Percentiles rank a stretch among this genome's conserved stretches.
phyloP scores from a whole-genome alignment of 805 yeast species.

The Zygosaccharomyces bisporus region DNA sequence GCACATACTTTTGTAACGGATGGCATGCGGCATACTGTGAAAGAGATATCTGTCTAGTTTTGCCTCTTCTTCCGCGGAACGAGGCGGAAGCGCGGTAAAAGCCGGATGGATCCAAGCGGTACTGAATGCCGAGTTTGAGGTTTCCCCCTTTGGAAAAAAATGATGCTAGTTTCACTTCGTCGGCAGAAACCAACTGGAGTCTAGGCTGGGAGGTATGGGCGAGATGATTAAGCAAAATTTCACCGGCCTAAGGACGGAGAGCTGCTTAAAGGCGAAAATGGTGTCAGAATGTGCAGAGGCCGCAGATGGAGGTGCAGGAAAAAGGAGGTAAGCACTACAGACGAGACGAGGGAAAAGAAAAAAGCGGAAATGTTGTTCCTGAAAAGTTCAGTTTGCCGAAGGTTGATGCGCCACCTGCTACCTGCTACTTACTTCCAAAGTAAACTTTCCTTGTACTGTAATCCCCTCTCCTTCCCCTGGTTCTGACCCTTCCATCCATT shows the following conservation, averaged over 20 bases:
- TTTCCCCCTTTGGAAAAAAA: background rate
- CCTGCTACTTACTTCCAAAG: conserved; percentile 3
- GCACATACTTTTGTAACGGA: background rate
- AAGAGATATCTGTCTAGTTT: background rate
- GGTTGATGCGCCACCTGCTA: background rate
- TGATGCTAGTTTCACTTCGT: background rate
- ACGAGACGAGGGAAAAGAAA: background rate
- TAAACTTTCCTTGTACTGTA: conserved; percentile 1
- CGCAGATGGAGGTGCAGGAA: background rate
- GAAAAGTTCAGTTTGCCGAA: background rate
- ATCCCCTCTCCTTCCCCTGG: conserved; percentile 1
- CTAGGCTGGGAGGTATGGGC: background rate
- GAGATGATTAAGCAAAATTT: background rate
- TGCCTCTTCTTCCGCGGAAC: no score
- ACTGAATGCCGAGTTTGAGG: no score
- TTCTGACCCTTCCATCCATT: conserved; percentile 5
- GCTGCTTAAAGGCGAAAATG: background rate
- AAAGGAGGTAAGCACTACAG: background rate
- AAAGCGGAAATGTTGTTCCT: background rate
- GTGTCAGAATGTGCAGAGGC: background rate
- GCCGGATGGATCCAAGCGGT: background rate
- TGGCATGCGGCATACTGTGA: background rate
- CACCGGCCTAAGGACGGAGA: background rate
- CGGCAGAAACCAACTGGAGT: background rate
- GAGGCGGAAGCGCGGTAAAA: no score